These are phyloP conservation scores for Heliamphora ciliata DNA, from an alignment of 179 eudicot genomes.

Conservation along the genomic window DNA sequence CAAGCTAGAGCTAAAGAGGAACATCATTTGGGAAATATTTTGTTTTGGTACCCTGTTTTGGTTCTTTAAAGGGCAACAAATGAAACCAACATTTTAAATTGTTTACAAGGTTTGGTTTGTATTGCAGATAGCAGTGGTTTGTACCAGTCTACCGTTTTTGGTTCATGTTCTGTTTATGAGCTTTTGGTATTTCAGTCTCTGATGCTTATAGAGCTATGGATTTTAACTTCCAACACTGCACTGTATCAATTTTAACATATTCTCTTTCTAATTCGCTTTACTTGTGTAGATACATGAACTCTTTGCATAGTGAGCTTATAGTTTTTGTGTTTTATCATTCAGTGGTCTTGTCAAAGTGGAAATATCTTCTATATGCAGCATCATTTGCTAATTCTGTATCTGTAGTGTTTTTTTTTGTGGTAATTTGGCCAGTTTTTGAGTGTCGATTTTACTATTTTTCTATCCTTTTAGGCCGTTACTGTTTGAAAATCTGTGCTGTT, in stretches of 20 bases:
- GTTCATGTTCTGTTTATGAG: not conserved
- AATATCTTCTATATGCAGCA: not conserved
- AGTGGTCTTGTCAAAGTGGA: not conserved
- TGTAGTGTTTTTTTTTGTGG: not conserved
- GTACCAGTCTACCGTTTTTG: not conserved
- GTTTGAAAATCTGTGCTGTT: too few species aligned
- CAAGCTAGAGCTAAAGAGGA: not conserved
- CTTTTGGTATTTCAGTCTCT: not conserved
- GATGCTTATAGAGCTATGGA: not conserved
- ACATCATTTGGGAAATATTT: not conserved
- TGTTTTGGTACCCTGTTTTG: not conserved
- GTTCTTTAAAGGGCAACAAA: not conserved
- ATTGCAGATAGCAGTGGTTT: not conserved
- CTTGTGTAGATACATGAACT: not conserved
- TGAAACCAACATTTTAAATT: not conserved
- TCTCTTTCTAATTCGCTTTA: not conserved
- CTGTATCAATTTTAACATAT: not conserved
- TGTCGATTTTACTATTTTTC: not conserved
- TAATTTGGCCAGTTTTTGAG: not conserved
- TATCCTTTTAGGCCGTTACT: not conserved
- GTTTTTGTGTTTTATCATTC: not conserved
- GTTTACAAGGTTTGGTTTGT: not conserved
- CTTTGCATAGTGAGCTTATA: not conserved
- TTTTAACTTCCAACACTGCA: not conserved
- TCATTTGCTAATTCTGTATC: not conserved